Evolutionary conservation across 345 rosid species (phyloP), one percentile per base, ranked within the genome.

Genomic region (Cardamine chenopodiifolia): DNA sequence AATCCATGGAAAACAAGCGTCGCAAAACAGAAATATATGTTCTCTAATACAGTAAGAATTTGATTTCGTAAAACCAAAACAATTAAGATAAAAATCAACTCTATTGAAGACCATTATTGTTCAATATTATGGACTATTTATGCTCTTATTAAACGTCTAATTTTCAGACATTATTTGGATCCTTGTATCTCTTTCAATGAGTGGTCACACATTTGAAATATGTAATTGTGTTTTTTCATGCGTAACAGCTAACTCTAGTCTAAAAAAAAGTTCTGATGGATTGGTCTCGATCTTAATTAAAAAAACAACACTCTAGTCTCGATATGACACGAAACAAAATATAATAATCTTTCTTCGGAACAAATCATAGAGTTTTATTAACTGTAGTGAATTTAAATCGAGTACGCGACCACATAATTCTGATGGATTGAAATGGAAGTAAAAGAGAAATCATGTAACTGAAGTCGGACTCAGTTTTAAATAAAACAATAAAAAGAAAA

Each of bases 271-370:
- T n/a, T n/a, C 28, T 26, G 28, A 2, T 26, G 28, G 28, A 26
- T 26, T 26, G 28, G 28, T 26, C 28, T 26, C 4, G 28, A 26
- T 26, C 1, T 26, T 26, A 26, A 26, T 26, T 25, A 25, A 26
- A 26, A 26, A 3, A 26, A 26, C n/a, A n/a, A n/a, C n/a, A 54
- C 15, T 44, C 10, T 20, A 44, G 18, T 22, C 37, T 58, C 59
- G 11, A 28, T 44, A 55, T 29, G 66, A 70, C 63, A 70, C 63
- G 63, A 54, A 39, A 69, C 28, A 39, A 47, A 70, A 29, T 55
- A 47, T 55, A 47, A 10, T 47, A 5, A 1, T 22, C 8, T 66
- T 9, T 70, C 5, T 39, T 54, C 1, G 14, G 28, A 54, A 19
- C 12, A 40, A 40, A 55, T 19, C 42, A 40, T 53, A 23, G 8